Base-by-base conservation (phyloP, 2,329 filamentous ascomycete genomes). In the Pseudonectria foliicola region DNA sequence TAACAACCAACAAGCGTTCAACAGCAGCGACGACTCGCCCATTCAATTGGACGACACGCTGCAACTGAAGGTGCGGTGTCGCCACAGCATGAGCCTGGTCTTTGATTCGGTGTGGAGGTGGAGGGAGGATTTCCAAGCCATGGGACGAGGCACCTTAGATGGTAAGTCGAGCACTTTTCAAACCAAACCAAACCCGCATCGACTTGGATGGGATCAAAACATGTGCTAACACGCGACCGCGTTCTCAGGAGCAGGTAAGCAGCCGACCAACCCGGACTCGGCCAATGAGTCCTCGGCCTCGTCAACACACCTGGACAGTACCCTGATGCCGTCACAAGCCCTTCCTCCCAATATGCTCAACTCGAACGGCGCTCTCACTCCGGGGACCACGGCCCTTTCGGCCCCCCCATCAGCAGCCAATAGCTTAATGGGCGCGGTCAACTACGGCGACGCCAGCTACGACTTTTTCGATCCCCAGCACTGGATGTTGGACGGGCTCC, bases 391-490 rank as follows among this genome's bases (percentile, higher is more conserved):
- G 10, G 66, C 67, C 28, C 51, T 75, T 16, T 64, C 60, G 18
- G 60, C 63, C 11, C 45, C 55, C 3, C 49, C 58, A 10, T 50
- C 59, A 4, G 62, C 59, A 16, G 57, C 67, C 13, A 67, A 64
- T 45, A 64, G 61, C 49, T 66, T 75, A 53, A 63, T 75, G 33
- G 60, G 60, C 16, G 64, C 65, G 21, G 59, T 76, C 43, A 70
- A 71, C 47, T 82, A 85, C 43, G 71, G 75, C 45, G 74, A 84
- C 36, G 75, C 77, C 8, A 82, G 79, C 49, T 88, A 88, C 58
- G 85, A 94, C 57, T 86, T 93, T 42, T 95, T 94, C 54, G 88
- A 95, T 61, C 86, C 89, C 1, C 72, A 95, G 51, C 86, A 90
- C 58, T 95, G 89, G 89, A 87, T 94, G 69, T 67, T 95, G 40